Evolutionary conservation across 805 yeast genomes (phyloP).

Genomic region (Candida maltosa): DNA sequence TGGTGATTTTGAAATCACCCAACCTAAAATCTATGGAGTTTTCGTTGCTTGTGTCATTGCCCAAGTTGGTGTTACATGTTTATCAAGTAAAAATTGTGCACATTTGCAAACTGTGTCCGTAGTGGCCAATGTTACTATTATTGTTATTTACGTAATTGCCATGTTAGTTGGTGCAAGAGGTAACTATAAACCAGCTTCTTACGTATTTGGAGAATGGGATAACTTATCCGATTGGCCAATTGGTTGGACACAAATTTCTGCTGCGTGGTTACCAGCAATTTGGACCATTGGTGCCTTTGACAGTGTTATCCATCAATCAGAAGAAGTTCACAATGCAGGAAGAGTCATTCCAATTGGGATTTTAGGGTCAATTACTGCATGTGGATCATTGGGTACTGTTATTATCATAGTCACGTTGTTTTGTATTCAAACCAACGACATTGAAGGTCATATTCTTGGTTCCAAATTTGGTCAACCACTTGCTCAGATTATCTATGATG

Average conservation of each 20-base stretch:
- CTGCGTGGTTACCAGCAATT: constrained; percentile 27
- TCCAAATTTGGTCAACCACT: constrained; percentile 23
- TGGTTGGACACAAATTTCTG: constrained; percentile 44
- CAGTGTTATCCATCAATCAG: constrained; percentile 31
- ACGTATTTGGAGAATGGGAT: constrained; percentile 51
- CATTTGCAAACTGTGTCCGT: constrained; percentile 24
- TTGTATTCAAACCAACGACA: constrained; percentile 20
- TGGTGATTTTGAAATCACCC: constrained; percentile 25
- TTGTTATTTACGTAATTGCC: constrained; percentile 24
- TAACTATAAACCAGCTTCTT: constrained; percentile 45
- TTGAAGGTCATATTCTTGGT: constrained; percentile 16
- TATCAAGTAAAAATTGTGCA: constrained; percentile 21
- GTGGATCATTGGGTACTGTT: constrained; percentile 18
- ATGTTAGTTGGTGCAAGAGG: constrained; percentile 26
- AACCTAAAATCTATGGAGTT: constrained; percentile 26
- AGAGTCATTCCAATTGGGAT: constrained; percentile 29
- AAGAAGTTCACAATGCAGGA: constrained; percentile 24
- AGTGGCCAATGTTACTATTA: constrained; percentile 18
- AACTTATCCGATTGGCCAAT: constrained; percentile 53
- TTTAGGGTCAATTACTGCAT: constrained; percentile 23
- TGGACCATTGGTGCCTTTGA: constrained; percentile 35
- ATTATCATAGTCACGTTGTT: constrained; percentile 21
- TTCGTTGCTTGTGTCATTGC: constrained; percentile 25
- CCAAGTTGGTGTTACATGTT: constrained; percentile 21
- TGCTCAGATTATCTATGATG: constrained; percentile 28